Conservation (phyloP, 139 green algal genomes). For the Chlorella sorokiniana region DNA sequence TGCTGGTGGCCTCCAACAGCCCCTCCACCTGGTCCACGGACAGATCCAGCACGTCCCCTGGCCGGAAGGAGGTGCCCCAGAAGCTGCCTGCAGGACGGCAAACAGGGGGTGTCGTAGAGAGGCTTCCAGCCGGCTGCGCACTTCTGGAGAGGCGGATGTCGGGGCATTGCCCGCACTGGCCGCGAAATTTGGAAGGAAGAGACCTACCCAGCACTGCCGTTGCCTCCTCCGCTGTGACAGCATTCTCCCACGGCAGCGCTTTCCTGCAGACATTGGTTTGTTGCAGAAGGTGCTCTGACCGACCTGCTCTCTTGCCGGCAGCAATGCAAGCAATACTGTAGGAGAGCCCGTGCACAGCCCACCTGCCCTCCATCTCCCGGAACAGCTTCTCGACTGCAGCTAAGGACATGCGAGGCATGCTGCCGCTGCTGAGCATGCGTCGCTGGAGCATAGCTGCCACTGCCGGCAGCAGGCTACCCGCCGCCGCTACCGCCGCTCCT, state of each 20-base stretch:
- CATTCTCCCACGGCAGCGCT: slow-evolving; percentile 58
- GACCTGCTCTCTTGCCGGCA: too few species aligned
- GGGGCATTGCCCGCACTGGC: too few species aligned
- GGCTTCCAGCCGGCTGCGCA: too few species aligned
- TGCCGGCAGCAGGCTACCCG: not conserved
- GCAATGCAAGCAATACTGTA: too few species aligned
- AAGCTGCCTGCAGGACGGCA: slow-evolving; percentile 36
- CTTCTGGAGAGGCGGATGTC: too few species aligned
- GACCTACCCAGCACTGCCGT: slow-evolving; percentile 45
- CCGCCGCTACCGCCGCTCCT: not conserved
- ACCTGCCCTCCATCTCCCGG: slow-evolving; percentile 33
- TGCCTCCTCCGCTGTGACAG: slow-evolving; percentile 46
- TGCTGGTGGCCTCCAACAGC: slow-evolving; percentile 21
- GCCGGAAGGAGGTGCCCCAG: slow-evolving; percentile 49
- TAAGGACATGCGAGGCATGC: not conserved
- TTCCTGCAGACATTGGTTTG: too few species aligned
- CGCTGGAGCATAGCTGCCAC: not conserved
- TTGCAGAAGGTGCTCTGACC: too few species aligned
- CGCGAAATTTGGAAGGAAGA: too few species aligned
- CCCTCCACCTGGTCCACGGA: slow-evolving; percentile 46
- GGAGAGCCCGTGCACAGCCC: too few species aligned
- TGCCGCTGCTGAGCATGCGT: not conserved
- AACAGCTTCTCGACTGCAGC: slow-evolving; percentile 34
- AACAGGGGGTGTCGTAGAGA: too few species aligned
- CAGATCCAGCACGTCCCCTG: slow-evolving; percentile 52